Percentiles rank a stretch among this genome's conserved stretches.
phyloP scores from a whole-genome alignment of 495 filamentous ascomycete genomes.

The Xylaria nigripes region DNA sequence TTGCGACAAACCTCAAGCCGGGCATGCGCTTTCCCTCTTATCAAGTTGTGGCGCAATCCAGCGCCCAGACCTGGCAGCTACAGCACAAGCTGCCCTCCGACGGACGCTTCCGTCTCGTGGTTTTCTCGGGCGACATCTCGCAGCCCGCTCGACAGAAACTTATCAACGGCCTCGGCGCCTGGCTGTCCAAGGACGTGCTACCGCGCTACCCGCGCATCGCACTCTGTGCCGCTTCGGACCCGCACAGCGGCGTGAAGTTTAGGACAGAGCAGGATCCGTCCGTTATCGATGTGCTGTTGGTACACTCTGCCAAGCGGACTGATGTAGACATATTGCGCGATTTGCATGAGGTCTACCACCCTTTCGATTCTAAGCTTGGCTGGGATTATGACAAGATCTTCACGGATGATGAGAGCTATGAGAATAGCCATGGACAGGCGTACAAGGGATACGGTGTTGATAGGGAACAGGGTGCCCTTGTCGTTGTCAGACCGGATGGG shows the following conservation, averaged over 20 bases:
- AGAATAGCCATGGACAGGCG: slow-evolving; percentile 53
- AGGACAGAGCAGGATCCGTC: slow-evolving; percentile 33
- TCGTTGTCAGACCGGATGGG: slow-evolving; percentile 51
- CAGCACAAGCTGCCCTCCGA: slow-evolving; percentile 38
- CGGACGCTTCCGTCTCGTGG: slow-evolving; percentile 55
- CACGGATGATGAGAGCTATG: slow-evolving; percentile 52
- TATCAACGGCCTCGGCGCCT: slow-evolving; percentile 32
- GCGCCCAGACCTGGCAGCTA: slow-evolving; percentile 49
- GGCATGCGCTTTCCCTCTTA: slow-evolving; percentile 51
- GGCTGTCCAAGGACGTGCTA: slow-evolving; percentile 28
- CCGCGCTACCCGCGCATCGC: slow-evolving; percentile 16
- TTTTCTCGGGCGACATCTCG: slow-evolving; percentile 52
- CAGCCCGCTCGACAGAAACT: slow-evolving; percentile 16
- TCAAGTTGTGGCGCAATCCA: slow-evolving; percentile 50
- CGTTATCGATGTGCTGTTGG: slow-evolving; percentile 50
- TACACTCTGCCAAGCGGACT: slow-evolving; percentile 45
- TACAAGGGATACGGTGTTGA: slow-evolving; percentile 59
- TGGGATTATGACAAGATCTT: slow-evolving; percentile 60
- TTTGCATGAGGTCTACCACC: slow-evolving; percentile 45
- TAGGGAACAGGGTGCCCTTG: slow-evolving; percentile 48
- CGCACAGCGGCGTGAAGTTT: slow-evolving; percentile 16
- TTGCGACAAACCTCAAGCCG: slow-evolving; percentile 33
- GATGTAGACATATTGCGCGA: slow-evolving; percentile 44
- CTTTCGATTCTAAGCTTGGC: slow-evolving; percentile 48
- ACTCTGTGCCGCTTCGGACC: slow-evolving; percentile 10